Conservation (phyloP, 1,284 basidiomycete species). For the Rhodotorula sp. region DNA sequence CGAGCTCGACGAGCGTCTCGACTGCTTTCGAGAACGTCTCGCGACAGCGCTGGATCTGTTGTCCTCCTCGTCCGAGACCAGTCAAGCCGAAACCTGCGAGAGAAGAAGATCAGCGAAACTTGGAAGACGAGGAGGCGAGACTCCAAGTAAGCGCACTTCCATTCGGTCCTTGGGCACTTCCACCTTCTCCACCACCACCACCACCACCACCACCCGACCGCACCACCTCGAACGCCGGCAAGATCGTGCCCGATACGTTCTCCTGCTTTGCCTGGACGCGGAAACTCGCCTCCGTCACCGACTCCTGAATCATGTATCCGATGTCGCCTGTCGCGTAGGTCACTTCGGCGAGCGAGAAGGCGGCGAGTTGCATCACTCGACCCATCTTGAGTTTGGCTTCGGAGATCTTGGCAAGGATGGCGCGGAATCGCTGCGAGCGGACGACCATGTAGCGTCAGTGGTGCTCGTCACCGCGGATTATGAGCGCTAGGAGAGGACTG, state of each 20-base stretch:
- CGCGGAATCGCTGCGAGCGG: constrained; percentile 43
- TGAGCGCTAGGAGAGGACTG: not conserved
- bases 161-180: not conserved
- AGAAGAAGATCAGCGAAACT: too few species aligned
- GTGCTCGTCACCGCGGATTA: not conserved
- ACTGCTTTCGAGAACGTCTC: constrained; percentile 97
- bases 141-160: too few species aligned
- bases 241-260: constrained; percentile 96
- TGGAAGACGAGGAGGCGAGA: too few species aligned
- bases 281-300: constrained; percentile 71
- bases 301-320: constrained; percentile 84
- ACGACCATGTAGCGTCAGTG: not conserved
- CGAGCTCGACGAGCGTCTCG: constrained; percentile 93
- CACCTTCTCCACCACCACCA: constrained; percentile 60
- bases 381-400: constrained; percentile 99
- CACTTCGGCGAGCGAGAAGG: constrained; percentile 97
- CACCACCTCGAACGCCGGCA: constrained; percentile 92
- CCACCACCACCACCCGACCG: constrained; percentile 57
- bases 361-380: constrained; percentile 94
- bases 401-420: constrained; percentile 59
- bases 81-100: constrained; percentile 95
- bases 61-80: constrained; percentile 94
- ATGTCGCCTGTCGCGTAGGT: constrained; percentile 98
- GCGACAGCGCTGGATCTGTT: constrained; percentile 88
- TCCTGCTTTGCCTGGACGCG: constrained; percentile 93